A percentile compares a stretch with the other conserved stretches of the same genome.
Evolutionary conservation across 2,329 filamentous ascomycete genomes (phyloP).

Genomic region (Septoria linicola): DNA sequence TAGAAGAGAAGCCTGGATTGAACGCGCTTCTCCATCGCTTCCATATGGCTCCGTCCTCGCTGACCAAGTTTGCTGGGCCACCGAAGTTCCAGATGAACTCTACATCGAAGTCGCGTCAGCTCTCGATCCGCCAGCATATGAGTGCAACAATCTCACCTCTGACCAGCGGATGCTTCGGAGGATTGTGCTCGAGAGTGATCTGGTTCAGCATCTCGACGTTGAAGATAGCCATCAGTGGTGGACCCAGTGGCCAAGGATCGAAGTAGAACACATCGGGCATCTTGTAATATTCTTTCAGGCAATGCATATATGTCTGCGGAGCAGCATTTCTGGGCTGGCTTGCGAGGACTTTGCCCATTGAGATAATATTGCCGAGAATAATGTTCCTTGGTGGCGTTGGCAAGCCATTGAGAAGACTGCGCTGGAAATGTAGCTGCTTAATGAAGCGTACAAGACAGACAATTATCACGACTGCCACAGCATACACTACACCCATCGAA

Average conservation of each 20-base stretch:
- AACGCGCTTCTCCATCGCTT: conserved; percentile 47
- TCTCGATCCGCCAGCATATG: background rate
- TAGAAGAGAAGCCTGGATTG: conserved; percentile 44
- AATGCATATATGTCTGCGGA: conserved; percentile 38
- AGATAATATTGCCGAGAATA: conserved; percentile 43
- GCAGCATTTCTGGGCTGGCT: conserved; percentile 40
- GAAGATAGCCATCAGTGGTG: conserved; percentile 39
- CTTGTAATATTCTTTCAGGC: conserved; percentile 40
- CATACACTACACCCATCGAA: conserved; percentile 25
- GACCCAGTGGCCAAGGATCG: conserved; percentile 46
- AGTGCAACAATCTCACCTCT: background rate
- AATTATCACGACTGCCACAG: conserved; percentile 27
- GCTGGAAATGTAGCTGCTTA: conserved; percentile 28
- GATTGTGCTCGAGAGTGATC: conserved; percentile 37
- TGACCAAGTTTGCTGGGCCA: conserved; percentile 40
- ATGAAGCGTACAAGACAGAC: conserved; percentile 32
- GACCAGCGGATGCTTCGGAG: conserved; percentile 39
- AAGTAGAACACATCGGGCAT: conserved; percentile 45
- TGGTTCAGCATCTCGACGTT: conserved; percentile 43
- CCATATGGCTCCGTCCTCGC: conserved; percentile 42
- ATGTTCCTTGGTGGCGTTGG: conserved; percentile 45
- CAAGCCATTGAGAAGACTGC: conserved; percentile 29
- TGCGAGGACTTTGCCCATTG: conserved; percentile 40
- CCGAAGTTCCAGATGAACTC: conserved; percentile 40
- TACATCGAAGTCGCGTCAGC: background rate